These are phyloP conservation scores for Melanopsichium pennsylvanicum DNA, from an alignment of 1,284 basidiomycete genomes.

Conservation along the genomic window DNA sequence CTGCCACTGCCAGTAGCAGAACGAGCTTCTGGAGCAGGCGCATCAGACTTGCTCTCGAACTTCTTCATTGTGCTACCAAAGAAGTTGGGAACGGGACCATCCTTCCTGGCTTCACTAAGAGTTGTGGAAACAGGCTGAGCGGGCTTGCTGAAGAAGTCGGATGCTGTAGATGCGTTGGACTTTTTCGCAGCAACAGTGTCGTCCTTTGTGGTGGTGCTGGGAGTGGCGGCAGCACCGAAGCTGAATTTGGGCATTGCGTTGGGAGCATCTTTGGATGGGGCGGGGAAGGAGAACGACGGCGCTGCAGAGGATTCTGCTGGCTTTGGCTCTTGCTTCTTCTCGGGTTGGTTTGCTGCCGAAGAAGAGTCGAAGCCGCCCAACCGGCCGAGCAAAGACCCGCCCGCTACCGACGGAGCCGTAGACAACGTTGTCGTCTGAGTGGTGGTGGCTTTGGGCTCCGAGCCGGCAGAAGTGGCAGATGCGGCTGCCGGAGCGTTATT, in stretches of 20 bases:
- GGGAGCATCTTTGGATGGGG: conserved; percentile 29
- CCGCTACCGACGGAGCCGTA: conserved; percentile 2
- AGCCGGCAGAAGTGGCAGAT: background rate
- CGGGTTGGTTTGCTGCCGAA: conserved; percentile 30
- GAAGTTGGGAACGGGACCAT: conserved; percentile 59
- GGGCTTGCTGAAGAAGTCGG: conserved; percentile 45
- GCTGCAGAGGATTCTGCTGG: conserved; percentile 8
- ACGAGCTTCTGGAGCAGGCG: conserved; percentile 4
- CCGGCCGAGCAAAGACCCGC: conserved; percentile 38
- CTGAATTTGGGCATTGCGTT: conserved; percentile 35
- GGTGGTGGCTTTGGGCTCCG: background rate
- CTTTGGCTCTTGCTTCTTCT: conserved; percentile 24
- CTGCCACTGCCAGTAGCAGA: background rate
- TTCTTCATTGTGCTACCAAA: conserved; percentile 49
- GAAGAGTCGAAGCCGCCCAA: conserved; percentile 49
- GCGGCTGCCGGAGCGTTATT: conserved; percentile 3
- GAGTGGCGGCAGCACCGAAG: conserved; percentile 26
- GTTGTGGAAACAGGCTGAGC: conserved; percentile 17
- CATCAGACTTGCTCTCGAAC: conserved; percentile 30
- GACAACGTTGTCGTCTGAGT: too few relatives aligned
- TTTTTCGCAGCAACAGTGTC: conserved; percentile 9
- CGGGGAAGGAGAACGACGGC: conserved; percentile 42
- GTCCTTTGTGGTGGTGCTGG: conserved; percentile 5
- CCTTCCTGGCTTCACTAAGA: conserved; percentile 44
- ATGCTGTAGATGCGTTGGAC: conserved; percentile 16